Conservation (phyloP, 73 alveolate species). For the Tetrahymena elliotti region DNA sequence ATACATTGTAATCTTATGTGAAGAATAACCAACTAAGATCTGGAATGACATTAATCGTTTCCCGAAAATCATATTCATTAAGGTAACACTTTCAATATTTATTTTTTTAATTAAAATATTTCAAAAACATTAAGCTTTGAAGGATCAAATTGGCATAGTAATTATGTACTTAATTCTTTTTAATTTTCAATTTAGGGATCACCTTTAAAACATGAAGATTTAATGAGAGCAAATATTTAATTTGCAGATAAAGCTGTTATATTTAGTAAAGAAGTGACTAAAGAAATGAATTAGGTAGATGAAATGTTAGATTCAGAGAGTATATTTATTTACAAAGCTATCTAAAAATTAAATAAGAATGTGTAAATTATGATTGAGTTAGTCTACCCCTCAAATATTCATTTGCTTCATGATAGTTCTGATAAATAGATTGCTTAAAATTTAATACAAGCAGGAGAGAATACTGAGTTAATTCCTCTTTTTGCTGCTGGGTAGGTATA, state of each 20-base stretch:
- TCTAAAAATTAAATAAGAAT: conserved; percentile 84
- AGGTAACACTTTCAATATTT: neutral
- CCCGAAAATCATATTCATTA: conserved; percentile 68
- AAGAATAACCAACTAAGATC: conserved; percentile 69
- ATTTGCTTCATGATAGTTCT: conserved; percentile 75
- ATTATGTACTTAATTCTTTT: conserved; percentile 38
- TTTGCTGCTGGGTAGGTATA: conserved; percentile 95
- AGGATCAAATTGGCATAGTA: no score
- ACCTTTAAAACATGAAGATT: conserved; percentile 80
- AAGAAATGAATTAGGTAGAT: conserved; percentile 54
- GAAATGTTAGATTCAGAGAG: conserved; percentile 96
- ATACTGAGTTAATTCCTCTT: conserved; percentile 53
- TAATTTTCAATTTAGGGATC: conserved; percentile 62
- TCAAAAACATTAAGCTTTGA: no score
- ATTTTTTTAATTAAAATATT: no score
- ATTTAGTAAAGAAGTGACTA: conserved; percentile 72
- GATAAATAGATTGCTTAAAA: conserved; percentile 28
- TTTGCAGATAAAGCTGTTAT: conserved; percentile 97
- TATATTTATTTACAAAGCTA: conserved; percentile 86
- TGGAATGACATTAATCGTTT: conserved; percentile 87
- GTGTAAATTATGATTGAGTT: conserved; percentile 90
- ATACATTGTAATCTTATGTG: conserved; percentile 80
- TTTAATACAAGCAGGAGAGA: neutral
- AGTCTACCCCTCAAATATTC: conserved; percentile 85
- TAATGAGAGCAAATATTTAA: conserved; percentile 89